phyloP scores from a whole-genome alignment of 306 rosid species.

The Quercus alba region DNA sequence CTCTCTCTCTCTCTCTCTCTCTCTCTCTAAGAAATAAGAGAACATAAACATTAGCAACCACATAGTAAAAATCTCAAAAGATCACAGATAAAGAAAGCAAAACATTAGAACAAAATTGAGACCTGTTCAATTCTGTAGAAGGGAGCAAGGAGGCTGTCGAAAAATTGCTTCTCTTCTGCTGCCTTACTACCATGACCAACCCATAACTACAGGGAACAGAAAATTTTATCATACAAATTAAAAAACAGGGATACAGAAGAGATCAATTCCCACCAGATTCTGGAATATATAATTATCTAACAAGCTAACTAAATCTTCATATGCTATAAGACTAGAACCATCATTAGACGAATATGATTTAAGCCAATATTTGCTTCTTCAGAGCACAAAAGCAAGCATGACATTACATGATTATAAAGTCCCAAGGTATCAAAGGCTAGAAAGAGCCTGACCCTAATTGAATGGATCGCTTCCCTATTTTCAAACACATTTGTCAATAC shows the following conservation, averaged over 20 bases:
- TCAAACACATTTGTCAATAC: not conserved
- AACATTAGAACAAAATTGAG: not conserved
- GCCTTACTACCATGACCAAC: constrained; percentile 93
- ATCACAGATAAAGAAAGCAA: not conserved
- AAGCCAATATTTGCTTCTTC: not conserved
- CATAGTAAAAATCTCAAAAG: not conserved
- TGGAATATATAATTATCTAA: constrained; percentile 1
- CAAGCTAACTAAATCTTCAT: not conserved
- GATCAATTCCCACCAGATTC: constrained; percentile 7
- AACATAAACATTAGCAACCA: constrained; percentile 5
- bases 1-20: too few relatives aligned
- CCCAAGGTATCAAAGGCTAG: not conserved
- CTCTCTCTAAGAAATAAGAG: not conserved
- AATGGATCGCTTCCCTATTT: not conserved
- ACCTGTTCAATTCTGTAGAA: constrained; percentile 99
- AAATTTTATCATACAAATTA: constrained; percentile 3
- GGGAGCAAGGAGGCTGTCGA: constrained; percentile 91
- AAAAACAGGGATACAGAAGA: constrained; percentile 11
- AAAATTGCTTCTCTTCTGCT: constrained; percentile 84
- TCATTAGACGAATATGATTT: not conserved
- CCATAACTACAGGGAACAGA: constrained; percentile 70
- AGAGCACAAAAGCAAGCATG: not conserved
- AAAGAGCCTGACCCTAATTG: not conserved
- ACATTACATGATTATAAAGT: not conserved
- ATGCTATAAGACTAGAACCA: not conserved